phyloP scores from a whole-genome alignment of 805 yeast genomes.

The Candida odintsovae region DNA sequence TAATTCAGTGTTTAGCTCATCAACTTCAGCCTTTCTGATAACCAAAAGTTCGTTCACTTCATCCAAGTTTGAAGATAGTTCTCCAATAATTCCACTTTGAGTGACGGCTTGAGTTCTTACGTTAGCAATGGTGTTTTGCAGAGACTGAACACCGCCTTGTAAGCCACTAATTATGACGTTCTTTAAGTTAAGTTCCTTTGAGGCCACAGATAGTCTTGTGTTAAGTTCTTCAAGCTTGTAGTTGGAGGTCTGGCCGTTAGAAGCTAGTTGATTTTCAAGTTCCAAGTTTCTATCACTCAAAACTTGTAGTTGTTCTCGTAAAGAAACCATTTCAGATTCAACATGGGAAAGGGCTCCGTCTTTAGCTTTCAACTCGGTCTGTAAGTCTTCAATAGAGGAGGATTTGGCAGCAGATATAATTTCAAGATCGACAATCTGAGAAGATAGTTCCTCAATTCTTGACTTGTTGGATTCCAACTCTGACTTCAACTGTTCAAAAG shows the following conservation, averaged over 20 bases:
- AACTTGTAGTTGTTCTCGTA: neutral
- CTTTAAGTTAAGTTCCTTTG: conserved; percentile 6
- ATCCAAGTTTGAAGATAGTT: neutral
- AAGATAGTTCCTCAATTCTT: neutral
- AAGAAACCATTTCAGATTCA: neutral
- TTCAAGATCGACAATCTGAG: neutral
- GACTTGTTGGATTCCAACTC: neutral
- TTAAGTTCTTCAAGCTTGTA: neutral
- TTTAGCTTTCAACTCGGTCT: neutral
- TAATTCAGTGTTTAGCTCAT: conserved; percentile 19
- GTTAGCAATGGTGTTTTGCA: conserved; percentile 1
- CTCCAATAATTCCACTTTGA: neutral
- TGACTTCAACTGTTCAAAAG: conserved; percentile 2
- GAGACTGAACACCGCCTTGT: conserved; percentile 1
- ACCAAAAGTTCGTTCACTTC: conserved; percentile 16
- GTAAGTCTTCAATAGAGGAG: neutral
- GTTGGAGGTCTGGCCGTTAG: neutral
- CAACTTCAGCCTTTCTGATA: conserved; percentile 24
- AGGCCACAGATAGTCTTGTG: neutral
- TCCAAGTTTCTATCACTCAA: neutral
- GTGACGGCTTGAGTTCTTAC: conserved; percentile 1
- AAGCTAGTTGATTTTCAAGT: neutral
- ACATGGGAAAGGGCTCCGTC: neutral
- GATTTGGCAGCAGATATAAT: neutral
- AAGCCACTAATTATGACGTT: conserved; percentile 5